These are phyloP conservation scores for Aureobasidium sp. DNA, from an alignment of 2,329 filamentous ascomycete species.

Conservation along the genomic window DNA sequence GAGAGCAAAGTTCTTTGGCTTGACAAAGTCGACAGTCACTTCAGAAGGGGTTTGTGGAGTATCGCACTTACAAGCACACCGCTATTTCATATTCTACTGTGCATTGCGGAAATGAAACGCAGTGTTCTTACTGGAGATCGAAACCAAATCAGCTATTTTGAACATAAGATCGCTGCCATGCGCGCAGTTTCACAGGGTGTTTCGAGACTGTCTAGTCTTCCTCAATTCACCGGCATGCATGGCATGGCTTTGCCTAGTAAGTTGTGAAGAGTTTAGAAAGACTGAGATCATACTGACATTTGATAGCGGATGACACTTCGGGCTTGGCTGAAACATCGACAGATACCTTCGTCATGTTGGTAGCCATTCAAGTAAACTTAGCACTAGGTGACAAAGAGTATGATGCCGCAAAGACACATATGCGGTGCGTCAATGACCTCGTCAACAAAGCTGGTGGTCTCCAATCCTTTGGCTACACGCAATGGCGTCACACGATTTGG, in stretches of 20 bases:
- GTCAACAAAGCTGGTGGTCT: slow-evolving; percentile 7
- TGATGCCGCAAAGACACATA: slow-evolving; percentile 10
- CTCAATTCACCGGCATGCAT: background rate
- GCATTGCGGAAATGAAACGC: slow-evolving; percentile 13
- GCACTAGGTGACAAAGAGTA: slow-evolving; percentile 11
- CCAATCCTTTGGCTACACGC: slow-evolving; percentile 5
- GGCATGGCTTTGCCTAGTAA: slow-evolving; percentile 8
- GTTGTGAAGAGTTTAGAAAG: background rate
- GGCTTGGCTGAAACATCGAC: slow-evolving; percentile 1
- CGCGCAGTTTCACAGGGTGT: slow-evolving; percentile 10
- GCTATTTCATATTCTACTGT: slow-evolving; percentile 2
- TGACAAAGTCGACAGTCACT: slow-evolving; percentile 10
- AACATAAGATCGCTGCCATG: slow-evolving; percentile 13
- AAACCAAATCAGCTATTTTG: slow-evolving; percentile 11
- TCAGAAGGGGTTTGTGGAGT: slow-evolving; percentile 4
- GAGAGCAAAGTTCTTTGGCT: slow-evolving; percentile 14
- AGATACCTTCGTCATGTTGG: slow-evolving; percentile 11
- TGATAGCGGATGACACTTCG: background rate
- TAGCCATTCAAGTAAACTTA: slow-evolving; percentile 9
- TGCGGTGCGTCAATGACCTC: background rate
- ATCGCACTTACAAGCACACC: slow-evolving; percentile 12
- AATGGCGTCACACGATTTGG: slow-evolving; percentile 13
- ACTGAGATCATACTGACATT: background rate
- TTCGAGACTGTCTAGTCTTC: slow-evolving; percentile 2
- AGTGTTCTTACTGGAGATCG: slow-evolving; percentile 9